Evolutionary conservation across 495 filamentous ascomycete genomes (phyloP), one percentile per base, ranked within the genome.

Genomic region (Hyaloscypha bicolor): DNA sequence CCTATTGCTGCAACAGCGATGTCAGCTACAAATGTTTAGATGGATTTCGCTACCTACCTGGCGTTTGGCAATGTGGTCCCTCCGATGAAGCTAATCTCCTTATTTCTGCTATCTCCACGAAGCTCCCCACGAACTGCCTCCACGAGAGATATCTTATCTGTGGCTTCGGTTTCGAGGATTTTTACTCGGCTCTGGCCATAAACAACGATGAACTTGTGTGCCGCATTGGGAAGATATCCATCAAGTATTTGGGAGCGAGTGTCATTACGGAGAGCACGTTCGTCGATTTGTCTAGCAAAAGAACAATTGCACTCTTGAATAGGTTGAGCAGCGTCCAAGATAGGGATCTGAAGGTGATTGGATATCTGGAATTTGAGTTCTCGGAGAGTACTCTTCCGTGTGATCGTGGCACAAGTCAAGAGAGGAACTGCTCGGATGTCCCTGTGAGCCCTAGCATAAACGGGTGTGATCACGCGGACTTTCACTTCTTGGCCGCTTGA

Each of bases 251-350:
- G 39, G 11, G 22, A 74, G 37, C 35, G 65, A 45, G 63, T 63
- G 53, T 31, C 63, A 62, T 35, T 58, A 33, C 45, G 64, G 31
- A 42, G 58, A 39, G 30, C 63, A 32, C 33, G 65, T 14, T 68
- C 67, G 11, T 57, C 72, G 39, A 77, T 70, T 31, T 70, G 62
- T 16, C 68, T 60, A 9, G 75, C 72, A 37, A 74, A 69, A 37
- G 65, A 61, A 60, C 75, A 77, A 60, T 77, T 77, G 65, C 73
- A 75, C 42, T 72, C 70, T 14, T 58, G 30, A 25, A 48, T 22
- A 4, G 25, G 14, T 11, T 69, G 42, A n/a, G 30, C 19, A 31
- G 37, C 9, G 51, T 29, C 37, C 14, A 29, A 35, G 5, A 53
- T 53, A 25, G 37, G 32, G 6, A 65, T 19, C 19, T 59, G 35